Evolutionary conservation across 257 asterid species (phyloP).

Genomic region (Ophiorrhiza pumila): DNA sequence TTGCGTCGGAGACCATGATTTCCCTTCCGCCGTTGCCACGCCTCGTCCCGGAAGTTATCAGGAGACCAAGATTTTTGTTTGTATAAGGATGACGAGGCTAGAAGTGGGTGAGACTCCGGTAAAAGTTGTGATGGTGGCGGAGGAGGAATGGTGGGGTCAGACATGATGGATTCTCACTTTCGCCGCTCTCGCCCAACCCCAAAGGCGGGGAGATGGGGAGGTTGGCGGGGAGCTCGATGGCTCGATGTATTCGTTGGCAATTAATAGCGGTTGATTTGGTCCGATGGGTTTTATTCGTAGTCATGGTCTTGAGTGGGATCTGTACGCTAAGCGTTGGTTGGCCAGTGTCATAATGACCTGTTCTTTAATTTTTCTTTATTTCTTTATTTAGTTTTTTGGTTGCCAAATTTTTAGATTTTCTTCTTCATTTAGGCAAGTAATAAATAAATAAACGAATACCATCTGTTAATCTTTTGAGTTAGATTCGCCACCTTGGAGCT

Average conservation of each 20-base stretch:
- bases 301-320: slow-evolving; percentile 22
- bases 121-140: neutral
- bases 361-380: slow-evolving; percentile 10
- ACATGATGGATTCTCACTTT: slow-evolving; percentile 29
- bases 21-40: slow-evolving; percentile 60
- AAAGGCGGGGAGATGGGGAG: slow-evolving; percentile 41
- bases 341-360: slow-evolving; percentile 31
- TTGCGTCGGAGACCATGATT: slow-evolving; percentile 26
- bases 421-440: neutral
- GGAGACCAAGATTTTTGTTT: slow-evolving; percentile 77
- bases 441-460: no score
- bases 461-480: no score
- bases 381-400: neutral
- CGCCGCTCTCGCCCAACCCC: slow-evolving; percentile 47
- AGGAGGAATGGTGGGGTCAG: slow-evolving; percentile 6
- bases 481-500: no score
- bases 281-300: slow-evolving; percentile 10
- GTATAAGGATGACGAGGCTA: slow-evolving; percentile 27
- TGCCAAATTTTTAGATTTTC: no score
- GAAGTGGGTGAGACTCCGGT: neutral
- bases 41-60: slow-evolving; percentile 59
- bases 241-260: slow-evolving; percentile 7
- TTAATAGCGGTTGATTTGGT: neutral
- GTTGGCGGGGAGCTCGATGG: slow-evolving; percentile 26
- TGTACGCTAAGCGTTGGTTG: slow-evolving; percentile 32